Percentiles rank a stretch among this genome's conserved stretches.
Conservation (phyloP, 495 filamentous ascomycete species). For the Penicillium goetzii region DNA sequence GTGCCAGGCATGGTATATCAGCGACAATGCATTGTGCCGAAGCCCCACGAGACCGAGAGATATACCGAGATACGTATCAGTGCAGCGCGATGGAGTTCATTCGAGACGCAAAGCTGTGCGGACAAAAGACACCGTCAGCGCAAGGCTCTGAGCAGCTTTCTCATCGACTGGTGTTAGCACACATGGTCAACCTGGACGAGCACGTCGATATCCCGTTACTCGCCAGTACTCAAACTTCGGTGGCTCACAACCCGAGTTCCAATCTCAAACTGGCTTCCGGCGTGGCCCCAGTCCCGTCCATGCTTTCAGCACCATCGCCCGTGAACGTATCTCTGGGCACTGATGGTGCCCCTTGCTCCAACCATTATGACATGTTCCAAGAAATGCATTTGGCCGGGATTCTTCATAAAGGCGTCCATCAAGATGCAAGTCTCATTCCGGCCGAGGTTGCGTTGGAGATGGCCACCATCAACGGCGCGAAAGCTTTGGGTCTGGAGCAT, state of each 20-base stretch:
- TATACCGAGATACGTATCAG: slow-evolving; percentile 23
- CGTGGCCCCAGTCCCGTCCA: slow-evolving; percentile 40
- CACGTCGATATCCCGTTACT: slow-evolving; percentile 39
- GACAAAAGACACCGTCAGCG: not conserved
- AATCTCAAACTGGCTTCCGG: slow-evolving; percentile 48
- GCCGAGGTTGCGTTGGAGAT: slow-evolving; percentile 44
- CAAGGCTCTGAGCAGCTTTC: not conserved
- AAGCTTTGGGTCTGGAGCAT: slow-evolving; percentile 40
- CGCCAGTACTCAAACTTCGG: slow-evolving; percentile 36
- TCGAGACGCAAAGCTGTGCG: slow-evolving; percentile 22
- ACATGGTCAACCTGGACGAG: slow-evolving; percentile 42
- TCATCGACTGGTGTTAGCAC: slow-evolving; percentile 29
- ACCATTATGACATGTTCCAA: slow-evolving; percentile 46
- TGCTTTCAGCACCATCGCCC: slow-evolving; percentile 26
- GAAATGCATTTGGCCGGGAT: slow-evolving; percentile 47
- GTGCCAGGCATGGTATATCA: slow-evolving; percentile 37
- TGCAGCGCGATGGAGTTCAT: slow-evolving; percentile 33
- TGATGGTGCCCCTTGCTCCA: slow-evolving; percentile 47
- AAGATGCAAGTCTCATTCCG: slow-evolving; percentile 40
- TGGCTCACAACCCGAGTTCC: slow-evolving; percentile 44
- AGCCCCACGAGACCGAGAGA: slow-evolving; percentile 25
- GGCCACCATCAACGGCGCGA: slow-evolving; percentile 46
- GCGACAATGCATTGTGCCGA: slow-evolving; percentile 33
- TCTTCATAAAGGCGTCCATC: slow-evolving; percentile 43
- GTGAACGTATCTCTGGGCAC: slow-evolving; percentile 44